A percentile compares a stretch with the other conserved stretches of the same genome.
Conservation (phyloP, 2,329 filamentous ascomycete species). For the Arthrinium phaeospermum region DNA sequence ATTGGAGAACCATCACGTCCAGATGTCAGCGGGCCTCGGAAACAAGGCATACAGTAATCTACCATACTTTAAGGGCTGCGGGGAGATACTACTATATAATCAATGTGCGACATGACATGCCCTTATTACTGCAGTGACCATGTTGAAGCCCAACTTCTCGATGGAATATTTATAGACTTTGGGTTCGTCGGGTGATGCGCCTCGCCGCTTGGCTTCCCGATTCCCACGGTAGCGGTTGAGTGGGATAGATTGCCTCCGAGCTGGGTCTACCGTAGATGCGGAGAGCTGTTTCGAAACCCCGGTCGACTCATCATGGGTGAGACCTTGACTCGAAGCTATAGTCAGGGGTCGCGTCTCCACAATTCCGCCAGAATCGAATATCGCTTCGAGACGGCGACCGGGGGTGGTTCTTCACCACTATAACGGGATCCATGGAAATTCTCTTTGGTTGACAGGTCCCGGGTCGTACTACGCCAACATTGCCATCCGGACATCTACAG, state of each 20-base stretch:
- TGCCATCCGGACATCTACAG: neutral
- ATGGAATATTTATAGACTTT: neutral
- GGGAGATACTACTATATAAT: neutral
- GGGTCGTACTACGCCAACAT: neutral
- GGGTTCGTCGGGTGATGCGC: neutral
- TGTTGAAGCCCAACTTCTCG: neutral
- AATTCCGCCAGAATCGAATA: neutral
- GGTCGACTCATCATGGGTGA: constrained; percentile 1
- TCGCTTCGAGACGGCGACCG: neutral
- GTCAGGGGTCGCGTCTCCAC: neutral
- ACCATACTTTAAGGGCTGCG: neutral
- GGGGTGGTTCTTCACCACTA: neutral
- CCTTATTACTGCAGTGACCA: neutral
- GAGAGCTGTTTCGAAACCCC: neutral
- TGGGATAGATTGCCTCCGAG: neutral
- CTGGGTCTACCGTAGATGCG: neutral
- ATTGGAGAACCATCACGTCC: neutral
- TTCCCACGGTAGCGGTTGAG: neutral
- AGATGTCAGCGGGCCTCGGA: neutral
- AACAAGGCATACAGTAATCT: neutral
- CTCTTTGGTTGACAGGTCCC: neutral
- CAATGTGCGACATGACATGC: neutral
- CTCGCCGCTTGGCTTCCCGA: neutral
- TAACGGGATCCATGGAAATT: neutral
- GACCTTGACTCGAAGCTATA: constrained; percentile 5